Conservation (phyloP, 106 monocot species). For the Narthecium ossifragum region DNA sequence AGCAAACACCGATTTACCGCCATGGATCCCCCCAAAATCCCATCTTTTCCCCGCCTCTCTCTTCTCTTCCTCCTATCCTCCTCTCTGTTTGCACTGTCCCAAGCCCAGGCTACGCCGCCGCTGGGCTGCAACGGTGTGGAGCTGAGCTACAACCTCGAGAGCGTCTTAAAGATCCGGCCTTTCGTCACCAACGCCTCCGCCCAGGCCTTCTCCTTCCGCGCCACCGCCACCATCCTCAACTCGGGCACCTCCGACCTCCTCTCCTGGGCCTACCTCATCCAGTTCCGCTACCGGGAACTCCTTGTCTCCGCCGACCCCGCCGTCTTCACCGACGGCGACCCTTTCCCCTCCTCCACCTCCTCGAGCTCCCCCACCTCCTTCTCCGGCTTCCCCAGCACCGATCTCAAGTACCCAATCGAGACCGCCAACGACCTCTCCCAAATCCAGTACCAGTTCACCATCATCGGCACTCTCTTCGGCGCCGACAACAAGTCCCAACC, state of each 20-base stretch:
- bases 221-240: constrained; percentile 47
- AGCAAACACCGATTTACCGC: too few species aligned
- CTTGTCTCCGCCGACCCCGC: constrained; percentile 45
- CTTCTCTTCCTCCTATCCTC: neutral
- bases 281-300: constrained; percentile 51
- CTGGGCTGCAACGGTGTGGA: constrained; percentile 44
- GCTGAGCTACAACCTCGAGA: constrained; percentile 25
- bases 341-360: constrained; percentile 53
- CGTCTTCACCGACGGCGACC: constrained; percentile 57
- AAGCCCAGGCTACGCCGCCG: constrained; percentile 4
- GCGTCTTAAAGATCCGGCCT: constrained; percentile 32
- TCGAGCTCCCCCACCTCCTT: constrained; percentile 40
- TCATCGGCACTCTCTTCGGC: constrained; percentile 66
- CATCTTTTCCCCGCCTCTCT: neutral
- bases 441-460: constrained; percentile 40
- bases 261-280: constrained; percentile 37
- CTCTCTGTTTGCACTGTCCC: neutral
- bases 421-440: constrained; percentile 69
- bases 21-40: too few species aligned
- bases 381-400: constrained; percentile 65
- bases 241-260: constrained; percentile 28
- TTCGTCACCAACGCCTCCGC: constrained; percentile 15
- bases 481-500: too few species aligned
- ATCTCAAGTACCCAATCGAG: constrained; percentile 81
- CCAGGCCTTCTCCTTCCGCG: constrained; percentile 47